These are phyloP conservation scores for Lotmaria passim DNA, from an alignment of 208 protist genomes.

Conservation along the genomic window DNA sequence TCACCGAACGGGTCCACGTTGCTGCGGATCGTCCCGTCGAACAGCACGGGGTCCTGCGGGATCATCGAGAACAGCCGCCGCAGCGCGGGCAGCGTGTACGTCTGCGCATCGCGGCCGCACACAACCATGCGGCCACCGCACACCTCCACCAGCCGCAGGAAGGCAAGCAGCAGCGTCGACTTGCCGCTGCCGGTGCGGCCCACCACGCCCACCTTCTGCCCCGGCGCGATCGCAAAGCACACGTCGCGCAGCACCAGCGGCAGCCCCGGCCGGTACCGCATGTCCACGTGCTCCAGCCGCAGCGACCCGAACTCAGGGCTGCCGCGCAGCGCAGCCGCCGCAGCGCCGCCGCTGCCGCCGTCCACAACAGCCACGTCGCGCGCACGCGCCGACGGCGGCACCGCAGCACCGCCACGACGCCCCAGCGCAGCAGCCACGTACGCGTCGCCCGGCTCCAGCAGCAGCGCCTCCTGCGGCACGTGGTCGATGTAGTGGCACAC, in stretches of 20 bases:
- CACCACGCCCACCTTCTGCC: slow-evolving; percentile 85
- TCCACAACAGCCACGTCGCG: background rate
- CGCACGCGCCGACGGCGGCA: background rate
- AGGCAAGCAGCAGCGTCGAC: slow-evolving; percentile 73
- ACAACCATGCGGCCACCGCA: slow-evolving; percentile 60
- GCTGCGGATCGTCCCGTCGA: slow-evolving; percentile 72
- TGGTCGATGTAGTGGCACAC: slow-evolving; percentile 64
- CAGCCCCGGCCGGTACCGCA: slow-evolving; percentile 81
- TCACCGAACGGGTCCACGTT: slow-evolving; percentile 80
- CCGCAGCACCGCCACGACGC: background rate
- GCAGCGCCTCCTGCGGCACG: slow-evolving; percentile 55
- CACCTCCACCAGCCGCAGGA: slow-evolving; percentile 73
- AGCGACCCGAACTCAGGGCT: slow-evolving; percentile 35
- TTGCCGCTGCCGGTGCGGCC: slow-evolving; percentile 88
- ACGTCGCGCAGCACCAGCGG: slow-evolving; percentile 78
- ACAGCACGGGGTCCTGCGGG: slow-evolving; percentile 85
- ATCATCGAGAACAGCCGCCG: slow-evolving; percentile 82
- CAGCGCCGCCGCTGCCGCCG: background rate
- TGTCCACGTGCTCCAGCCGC: slow-evolving; percentile 58
- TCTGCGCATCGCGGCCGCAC: slow-evolving; percentile 36
- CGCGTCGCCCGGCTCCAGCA: slow-evolving; percentile 21
- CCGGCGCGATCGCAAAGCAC: slow-evolving; percentile 48
- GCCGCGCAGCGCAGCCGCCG: slow-evolving; percentile 1
- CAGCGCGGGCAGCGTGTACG: slow-evolving; percentile 50
- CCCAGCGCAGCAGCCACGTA: slow-evolving; percentile 9